Conservation (phyloP, 2,329 filamentous ascomycete genomes). For the Parafenestella ontariensis region DNA sequence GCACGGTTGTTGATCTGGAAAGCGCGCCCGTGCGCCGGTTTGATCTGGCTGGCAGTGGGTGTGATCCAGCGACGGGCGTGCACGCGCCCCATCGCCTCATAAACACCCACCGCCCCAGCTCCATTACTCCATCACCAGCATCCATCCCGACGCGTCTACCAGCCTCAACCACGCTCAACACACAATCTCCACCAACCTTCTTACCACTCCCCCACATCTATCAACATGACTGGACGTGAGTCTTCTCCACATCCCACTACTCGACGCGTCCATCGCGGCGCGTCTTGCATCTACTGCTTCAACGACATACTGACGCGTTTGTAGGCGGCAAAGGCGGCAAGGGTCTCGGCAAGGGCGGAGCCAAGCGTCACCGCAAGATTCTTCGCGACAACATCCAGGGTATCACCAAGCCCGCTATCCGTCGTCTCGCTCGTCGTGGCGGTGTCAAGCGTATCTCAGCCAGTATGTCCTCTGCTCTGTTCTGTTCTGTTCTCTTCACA, state of each 20-base stretch:
- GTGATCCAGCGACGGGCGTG: conserved; percentile 32
- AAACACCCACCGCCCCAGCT: conserved; percentile 29
- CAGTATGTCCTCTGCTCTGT: conserved; percentile 47
- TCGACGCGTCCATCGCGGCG: conserved; percentile 27
- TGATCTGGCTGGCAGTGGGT: conserved; percentile 38
- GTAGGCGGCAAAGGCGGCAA: conserved; percentile 63
- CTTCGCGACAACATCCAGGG: conserved; percentile 63
- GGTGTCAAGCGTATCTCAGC: conserved; percentile 62
- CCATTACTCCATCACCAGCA: conserved; percentile 25
- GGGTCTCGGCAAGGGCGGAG: conserved; percentile 62
- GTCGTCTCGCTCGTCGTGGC: conserved; percentile 62
- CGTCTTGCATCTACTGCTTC: conserved; percentile 24
- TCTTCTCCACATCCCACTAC: conserved; percentile 29
- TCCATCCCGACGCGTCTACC: conserved; percentile 17
- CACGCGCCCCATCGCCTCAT: conserved; percentile 36
- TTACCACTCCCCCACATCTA: conserved; percentile 28
- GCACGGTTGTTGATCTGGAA: conserved; percentile 43
- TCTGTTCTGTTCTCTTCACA: neutral
- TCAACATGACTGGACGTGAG: conserved; percentile 56
- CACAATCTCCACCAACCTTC: conserved; percentile 15
- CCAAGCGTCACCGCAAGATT: conserved; percentile 64
- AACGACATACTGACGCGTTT: conserved; percentile 41
- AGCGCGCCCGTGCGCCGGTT: conserved; percentile 38
- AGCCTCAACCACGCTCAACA: conserved; percentile 21
- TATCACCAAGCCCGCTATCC: conserved; percentile 63